Evolutionary conservation across 2,329 filamentous ascomycete species (phyloP).

Genomic region (Huntiella abstrusa): DNA sequence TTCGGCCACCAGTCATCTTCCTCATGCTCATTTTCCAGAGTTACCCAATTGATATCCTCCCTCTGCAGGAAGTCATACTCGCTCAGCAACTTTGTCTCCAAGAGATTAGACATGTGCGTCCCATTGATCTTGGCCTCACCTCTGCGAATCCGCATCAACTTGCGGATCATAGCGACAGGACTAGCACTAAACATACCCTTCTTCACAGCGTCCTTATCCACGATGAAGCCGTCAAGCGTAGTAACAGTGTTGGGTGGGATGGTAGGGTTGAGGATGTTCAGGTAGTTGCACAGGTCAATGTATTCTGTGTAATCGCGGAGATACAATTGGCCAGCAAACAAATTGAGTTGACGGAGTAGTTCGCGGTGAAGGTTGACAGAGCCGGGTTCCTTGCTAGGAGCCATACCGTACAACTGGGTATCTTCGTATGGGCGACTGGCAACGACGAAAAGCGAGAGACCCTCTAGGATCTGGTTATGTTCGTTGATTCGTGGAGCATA

Average conservation of each 20-base stretch:
- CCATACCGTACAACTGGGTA: not conserved
- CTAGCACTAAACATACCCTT: slow-evolving; percentile 16
- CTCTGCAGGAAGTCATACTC: slow-evolving; percentile 13
- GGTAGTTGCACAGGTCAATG: slow-evolving; percentile 25
- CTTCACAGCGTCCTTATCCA: slow-evolving; percentile 8
- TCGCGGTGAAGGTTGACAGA: not conserved
- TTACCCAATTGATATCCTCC: too few relatives aligned
- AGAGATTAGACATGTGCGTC: slow-evolving; percentile 23
- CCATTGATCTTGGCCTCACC: slow-evolving; percentile 22
- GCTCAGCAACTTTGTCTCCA: slow-evolving; percentile 17
- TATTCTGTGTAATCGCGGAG: slow-evolving; percentile 37
- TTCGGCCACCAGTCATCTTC: too few relatives aligned
- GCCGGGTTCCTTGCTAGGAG: fast-evolving
- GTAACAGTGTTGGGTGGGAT: slow-evolving; percentile 13
- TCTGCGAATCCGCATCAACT: slow-evolving; percentile 20
- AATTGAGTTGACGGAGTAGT: slow-evolving; percentile 32
- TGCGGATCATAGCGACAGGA: slow-evolving; percentile 21
- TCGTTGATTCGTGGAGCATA: slow-evolving; percentile 29
- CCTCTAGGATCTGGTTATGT: slow-evolving; percentile 23
- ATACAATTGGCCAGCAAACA: slow-evolving; percentile 53
- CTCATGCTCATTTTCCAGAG: too few relatives aligned
- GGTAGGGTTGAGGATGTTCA: slow-evolving; percentile 26
- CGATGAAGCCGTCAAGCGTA: slow-evolving; percentile 20
- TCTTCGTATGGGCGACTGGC: slow-evolving; percentile 13
- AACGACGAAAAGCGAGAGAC: slow-evolving; percentile 25